These are phyloP conservation scores for Geotrichum histeridarum DNA, from an alignment of 1,139 yeast species.

Conservation along the genomic window DNA sequence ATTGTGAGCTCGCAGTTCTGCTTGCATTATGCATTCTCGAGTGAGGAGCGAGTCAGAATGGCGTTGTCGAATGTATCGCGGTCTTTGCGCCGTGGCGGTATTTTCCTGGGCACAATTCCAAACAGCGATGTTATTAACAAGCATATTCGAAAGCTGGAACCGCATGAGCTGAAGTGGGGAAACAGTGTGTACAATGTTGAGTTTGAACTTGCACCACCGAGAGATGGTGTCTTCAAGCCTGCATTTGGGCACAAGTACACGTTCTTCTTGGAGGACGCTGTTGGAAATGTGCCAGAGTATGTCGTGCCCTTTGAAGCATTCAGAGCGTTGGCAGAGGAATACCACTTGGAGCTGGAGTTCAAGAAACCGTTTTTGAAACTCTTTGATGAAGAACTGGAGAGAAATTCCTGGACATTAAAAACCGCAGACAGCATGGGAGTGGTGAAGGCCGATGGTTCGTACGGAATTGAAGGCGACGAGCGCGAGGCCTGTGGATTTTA, in stretches of 20 bases:
- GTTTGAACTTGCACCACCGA: slow-evolving; percentile 71
- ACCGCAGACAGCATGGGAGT: slow-evolving; percentile 32
- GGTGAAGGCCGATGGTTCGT: slow-evolving; percentile 58
- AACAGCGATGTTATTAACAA: slow-evolving; percentile 77
- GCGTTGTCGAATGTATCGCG: slow-evolving; percentile 70
- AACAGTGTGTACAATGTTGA: slow-evolving; percentile 75
- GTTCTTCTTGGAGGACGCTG: slow-evolving; percentile 84
- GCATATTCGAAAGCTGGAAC: slow-evolving; percentile 48
- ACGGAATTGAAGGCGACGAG: slow-evolving; percentile 86
- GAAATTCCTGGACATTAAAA: slow-evolving; percentile 40
- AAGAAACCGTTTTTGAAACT: slow-evolving; percentile 78
- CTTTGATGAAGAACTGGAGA: slow-evolving; percentile 66
- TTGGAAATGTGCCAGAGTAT: slow-evolving; percentile 92
- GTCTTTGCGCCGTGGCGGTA: slow-evolving; percentile 75
- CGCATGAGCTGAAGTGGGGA: slow-evolving; percentile 66
- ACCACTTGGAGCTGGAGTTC: slow-evolving; percentile 65
- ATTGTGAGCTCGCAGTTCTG: slow-evolving; percentile 87
- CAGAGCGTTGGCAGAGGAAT: slow-evolving; percentile 76
- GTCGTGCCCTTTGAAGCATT: slow-evolving; percentile 94
- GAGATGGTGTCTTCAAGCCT: slow-evolving; percentile 61
- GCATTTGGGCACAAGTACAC: slow-evolving; percentile 82
- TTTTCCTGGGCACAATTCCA: slow-evolving; percentile 89
- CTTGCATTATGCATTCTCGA: slow-evolving; percentile 88
- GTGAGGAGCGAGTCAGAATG: slow-evolving; percentile 70
- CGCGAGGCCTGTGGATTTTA: slow-evolving; percentile 87